These are phyloP conservation scores for Daldinia sp. DNA, from an alignment of 2,329 filamentous ascomycete species.

Conservation along the genomic window DNA sequence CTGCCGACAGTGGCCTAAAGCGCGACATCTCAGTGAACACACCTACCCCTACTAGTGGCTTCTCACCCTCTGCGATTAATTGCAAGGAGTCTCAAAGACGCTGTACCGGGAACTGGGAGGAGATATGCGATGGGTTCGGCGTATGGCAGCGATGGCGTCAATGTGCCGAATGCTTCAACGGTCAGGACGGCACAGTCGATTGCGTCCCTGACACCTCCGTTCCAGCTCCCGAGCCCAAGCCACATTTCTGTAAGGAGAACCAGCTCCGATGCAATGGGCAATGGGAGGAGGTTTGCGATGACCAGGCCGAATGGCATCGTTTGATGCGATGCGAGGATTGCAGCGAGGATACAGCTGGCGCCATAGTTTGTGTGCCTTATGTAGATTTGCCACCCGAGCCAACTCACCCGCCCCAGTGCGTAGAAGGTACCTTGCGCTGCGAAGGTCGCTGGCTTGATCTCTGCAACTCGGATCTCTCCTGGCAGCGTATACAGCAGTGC, in stretches of 20 bases:
- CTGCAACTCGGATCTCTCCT: conserved; percentile 3
- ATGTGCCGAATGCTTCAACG: conserved; percentile 6
- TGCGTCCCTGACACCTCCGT: neutral
- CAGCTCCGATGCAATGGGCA: conserved; percentile 21
- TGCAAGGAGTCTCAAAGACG: conserved; percentile 3
- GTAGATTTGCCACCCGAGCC: neutral
- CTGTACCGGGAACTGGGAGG: conserved; percentile 15
- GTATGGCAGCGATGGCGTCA: neutral
- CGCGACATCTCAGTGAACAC: neutral
- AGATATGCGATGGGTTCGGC: conserved; percentile 15
- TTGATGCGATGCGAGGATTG: conserved; percentile 11
- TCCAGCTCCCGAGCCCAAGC: neutral
- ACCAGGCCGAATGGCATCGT: neutral
- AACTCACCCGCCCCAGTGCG: neutral
- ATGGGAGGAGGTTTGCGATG: conserved; percentile 18
- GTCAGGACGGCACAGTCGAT: neutral
- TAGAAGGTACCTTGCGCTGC: conserved; percentile 7
- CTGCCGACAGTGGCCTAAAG: neutral
- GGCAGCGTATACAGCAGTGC: conserved; percentile 7
- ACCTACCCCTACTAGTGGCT: neutral
- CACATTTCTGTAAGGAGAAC: neutral
- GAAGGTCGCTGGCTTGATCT: conserved; percentile 10
- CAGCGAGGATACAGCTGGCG: neutral
- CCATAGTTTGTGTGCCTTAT: conserved; percentile 13
- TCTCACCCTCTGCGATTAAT: neutral